These are phyloP conservation scores for Plectosphaerella cucumerina DNA, from an alignment of 2,329 filamentous ascomycete species.

Conservation along the genomic window DNA sequence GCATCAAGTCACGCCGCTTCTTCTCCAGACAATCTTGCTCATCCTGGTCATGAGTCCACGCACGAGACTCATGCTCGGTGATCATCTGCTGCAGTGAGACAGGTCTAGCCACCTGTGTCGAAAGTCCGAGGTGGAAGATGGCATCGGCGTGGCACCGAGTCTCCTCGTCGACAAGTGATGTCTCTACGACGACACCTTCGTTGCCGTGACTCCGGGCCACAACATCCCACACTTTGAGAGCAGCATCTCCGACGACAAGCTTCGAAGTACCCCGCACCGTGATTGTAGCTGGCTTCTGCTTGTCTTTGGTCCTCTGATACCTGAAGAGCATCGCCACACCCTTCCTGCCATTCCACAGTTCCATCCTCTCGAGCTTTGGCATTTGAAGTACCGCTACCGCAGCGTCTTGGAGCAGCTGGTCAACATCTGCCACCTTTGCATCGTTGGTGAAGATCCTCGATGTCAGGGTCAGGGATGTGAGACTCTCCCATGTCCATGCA, in stretches of 20 bases:
- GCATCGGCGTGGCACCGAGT: constrained; percentile 17
- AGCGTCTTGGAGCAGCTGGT: constrained; percentile 13
- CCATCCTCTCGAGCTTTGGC: constrained; percentile 23
- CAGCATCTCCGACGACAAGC: constrained; percentile 11
- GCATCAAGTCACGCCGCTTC: too few species aligned
- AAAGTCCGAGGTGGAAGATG: constrained; percentile 17
- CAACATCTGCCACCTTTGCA: constrained; percentile 13
- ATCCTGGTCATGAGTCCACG: too few species aligned
- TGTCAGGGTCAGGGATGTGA: constrained; percentile 25
- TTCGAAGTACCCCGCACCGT: constrained; percentile 17
- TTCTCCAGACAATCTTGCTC: too few species aligned
- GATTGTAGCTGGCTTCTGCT: constrained; percentile 14
- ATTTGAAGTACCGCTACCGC: constrained; percentile 20
- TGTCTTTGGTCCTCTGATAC: constrained; percentile 14
- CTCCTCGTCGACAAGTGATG: constrained; percentile 11
- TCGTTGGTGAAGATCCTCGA: constrained; percentile 19
- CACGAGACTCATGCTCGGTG: too few species aligned
- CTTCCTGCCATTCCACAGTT: constrained; percentile 26
- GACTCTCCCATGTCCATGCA: constrained; percentile 23
- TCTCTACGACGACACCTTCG: constrained; percentile 10
- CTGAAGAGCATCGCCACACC: constrained; percentile 19
- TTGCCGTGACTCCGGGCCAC: constrained; percentile 15
- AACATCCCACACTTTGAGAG: constrained; percentile 17
- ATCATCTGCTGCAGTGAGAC: constrained; percentile 17
- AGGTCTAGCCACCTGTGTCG: constrained; percentile 12